Percentiles rank a stretch among this genome's conserved stretches.
phyloP scores from a whole-genome alignment of 257 asterid species.

The Forsythia suspensa region DNA sequence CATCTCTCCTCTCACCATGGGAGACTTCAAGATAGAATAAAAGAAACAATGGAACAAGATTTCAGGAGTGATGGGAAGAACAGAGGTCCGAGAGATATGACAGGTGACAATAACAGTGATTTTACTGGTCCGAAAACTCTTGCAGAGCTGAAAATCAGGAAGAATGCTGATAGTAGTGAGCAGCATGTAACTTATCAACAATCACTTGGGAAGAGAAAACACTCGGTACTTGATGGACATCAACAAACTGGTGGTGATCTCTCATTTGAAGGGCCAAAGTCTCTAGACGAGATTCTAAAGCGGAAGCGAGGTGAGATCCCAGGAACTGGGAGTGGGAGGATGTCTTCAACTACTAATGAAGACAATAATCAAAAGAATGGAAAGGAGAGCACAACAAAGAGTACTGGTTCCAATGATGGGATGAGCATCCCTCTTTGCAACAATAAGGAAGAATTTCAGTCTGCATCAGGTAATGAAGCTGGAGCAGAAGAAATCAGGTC shows the following conservation, averaged over 20 bases:
- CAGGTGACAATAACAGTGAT: constrained; percentile 30
- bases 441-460: constrained; percentile 11
- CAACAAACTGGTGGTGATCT: constrained; percentile 42
- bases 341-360: constrained; percentile 12
- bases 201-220: constrained; percentile 70
- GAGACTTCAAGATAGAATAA: constrained; percentile 60
- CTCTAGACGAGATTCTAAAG: constrained; percentile 77
- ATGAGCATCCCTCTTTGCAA: constrained; percentile 6
- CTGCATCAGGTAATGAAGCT: constrained; percentile 24
- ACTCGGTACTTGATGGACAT: constrained; percentile 33
- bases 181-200: constrained; percentile 19
- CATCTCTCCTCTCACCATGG: constrained; percentile 42
- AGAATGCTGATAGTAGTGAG: constrained; percentile 39
- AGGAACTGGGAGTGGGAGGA: background rate
- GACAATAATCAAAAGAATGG: constrained; percentile 25
- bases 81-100: constrained; percentile 46
- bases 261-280: constrained; percentile 87
- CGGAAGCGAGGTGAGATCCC: constrained; percentile 58
- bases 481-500: constrained; percentile 26
- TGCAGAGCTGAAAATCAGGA: constrained; percentile 65
- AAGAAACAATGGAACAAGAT: constrained; percentile 58
- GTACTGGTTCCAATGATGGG: constrained; percentile 1
- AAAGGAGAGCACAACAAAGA: constrained; percentile 10
- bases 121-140: constrained; percentile 74
- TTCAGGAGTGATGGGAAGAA: constrained; percentile 40